phyloP scores from a whole-genome alignment of 2,329 filamentous ascomycete genomes.

The Penicillium sp. region DNA sequence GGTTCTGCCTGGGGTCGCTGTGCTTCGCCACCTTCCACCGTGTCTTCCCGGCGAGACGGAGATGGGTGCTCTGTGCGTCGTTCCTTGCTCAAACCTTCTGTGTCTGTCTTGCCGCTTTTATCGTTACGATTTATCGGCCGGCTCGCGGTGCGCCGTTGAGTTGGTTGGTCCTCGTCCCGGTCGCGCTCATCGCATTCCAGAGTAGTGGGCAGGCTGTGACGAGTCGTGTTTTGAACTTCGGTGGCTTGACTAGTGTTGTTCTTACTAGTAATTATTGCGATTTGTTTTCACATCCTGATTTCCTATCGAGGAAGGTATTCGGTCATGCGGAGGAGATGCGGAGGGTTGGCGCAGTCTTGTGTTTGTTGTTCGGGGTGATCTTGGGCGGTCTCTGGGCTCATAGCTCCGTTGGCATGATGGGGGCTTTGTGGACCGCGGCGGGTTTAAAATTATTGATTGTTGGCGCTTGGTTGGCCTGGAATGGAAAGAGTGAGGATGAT shows the following conservation, averaged over 20 bases:
- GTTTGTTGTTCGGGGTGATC: constrained; percentile 56
- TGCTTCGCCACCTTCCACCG: constrained; percentile 70
- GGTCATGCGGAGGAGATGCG: constrained; percentile 56
- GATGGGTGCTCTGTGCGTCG: constrained; percentile 50
- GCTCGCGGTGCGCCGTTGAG: constrained; percentile 44
- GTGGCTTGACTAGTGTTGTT: constrained; percentile 73
- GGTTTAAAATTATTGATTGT: constrained; percentile 58
- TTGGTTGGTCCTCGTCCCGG: constrained; percentile 65
- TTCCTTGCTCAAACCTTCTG: constrained; percentile 56
- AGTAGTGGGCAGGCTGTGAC: constrained; percentile 76
- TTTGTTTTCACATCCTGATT: constrained; percentile 64
- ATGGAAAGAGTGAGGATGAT: constrained; percentile 37
- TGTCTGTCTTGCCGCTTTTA: constrained; percentile 53
- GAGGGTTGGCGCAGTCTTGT: constrained; percentile 51
- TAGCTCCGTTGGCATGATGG: constrained; percentile 52
- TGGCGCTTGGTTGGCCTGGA: constrained; percentile 63
- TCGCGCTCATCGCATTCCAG: constrained; percentile 72
- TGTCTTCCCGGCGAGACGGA: constrained; percentile 42
- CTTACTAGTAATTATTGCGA: constrained; percentile 82
- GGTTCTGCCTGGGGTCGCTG: constrained; percentile 71
- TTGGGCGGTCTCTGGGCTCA: constrained; percentile 57
- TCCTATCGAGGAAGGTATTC: constrained; percentile 43
- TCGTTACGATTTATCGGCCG: constrained; percentile 52
- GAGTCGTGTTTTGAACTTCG: constrained; percentile 67
- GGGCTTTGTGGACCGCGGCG: constrained; percentile 61